Evolutionary conservation across 345 rosid species (phyloP).

Genomic region (Eucalyptus erythrocorys): DNA sequence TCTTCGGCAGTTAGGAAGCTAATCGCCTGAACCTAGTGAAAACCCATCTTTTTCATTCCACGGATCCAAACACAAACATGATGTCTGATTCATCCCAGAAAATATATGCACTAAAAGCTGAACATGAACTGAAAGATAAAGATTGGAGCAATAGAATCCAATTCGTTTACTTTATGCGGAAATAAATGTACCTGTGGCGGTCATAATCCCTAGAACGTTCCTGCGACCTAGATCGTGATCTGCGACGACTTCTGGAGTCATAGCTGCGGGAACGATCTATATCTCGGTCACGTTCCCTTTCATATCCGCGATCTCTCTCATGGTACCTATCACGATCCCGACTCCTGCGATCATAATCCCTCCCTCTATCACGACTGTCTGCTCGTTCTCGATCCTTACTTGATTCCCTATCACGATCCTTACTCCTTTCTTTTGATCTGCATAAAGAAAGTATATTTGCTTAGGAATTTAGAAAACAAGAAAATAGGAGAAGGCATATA

Average conservation of each 20-base stretch:
- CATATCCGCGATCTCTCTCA: constrained; percentile 62
- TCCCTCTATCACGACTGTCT: constrained; percentile 64
- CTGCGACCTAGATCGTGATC: constrained; percentile 79
- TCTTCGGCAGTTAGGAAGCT: background rate
- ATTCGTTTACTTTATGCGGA: background rate
- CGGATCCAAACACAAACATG: background rate
- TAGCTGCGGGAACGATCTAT: constrained; percentile 58
- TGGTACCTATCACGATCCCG: constrained; percentile 64
- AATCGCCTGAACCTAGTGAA: background rate
- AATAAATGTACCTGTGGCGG: constrained; percentile 53
- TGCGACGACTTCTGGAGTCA: constrained; percentile 66
- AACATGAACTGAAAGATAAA: background rate
- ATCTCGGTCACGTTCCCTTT: constrained; percentile 56
- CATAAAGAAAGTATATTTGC: background rate
- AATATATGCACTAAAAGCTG: background rate
- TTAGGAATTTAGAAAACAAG: background rate
- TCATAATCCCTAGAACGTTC: constrained; percentile 77
- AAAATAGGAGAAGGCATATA: background rate
- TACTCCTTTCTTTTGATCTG: constrained; percentile 81
- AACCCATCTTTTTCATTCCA: background rate
- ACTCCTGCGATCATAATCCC: constrained; percentile 83
- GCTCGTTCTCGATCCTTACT: constrained; percentile 59
- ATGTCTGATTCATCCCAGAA: background rate
- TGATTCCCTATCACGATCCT: constrained; percentile 41
- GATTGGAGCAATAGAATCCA: background rate